Base-by-base conservation (phyloP, 306 rosid species). In the Clitoria ternatea region DNA sequence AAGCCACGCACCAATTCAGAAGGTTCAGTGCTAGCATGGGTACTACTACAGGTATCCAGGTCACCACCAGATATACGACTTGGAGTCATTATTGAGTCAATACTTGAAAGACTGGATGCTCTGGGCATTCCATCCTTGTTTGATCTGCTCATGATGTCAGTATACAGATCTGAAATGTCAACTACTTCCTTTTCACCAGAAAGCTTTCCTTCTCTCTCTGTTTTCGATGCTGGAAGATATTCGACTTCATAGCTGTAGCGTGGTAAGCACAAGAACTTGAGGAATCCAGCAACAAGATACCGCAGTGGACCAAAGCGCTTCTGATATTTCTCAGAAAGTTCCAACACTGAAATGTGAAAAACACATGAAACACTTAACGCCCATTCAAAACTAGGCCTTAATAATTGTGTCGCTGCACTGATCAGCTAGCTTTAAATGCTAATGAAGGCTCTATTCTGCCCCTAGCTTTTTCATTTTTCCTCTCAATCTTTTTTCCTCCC, bases 81-180 rank as follows among this genome's bases (percentile, higher is more conserved):
- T 6, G 99, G 99, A 54, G 99, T 94, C 95, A 94, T 89, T 67
- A 94, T 91, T 61, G 97, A 94, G 79, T 94, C 99, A 11, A 94
- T 94, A 77, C 99, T 94, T n/a, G 99, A 94, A 72, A 94, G 86
- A 86, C 99, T 94, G 70, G 97, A 94, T 61, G 99, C 99, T 76
- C 99, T 81, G 5, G 99, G 99, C 63, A 94, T 85, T 63, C 92
- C 96, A 57, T 94, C 99, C 55, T 83, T 82, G 81, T 79, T 90
- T 20, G 97, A 84, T 86, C 96, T 91, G 70, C 82, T 80, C 96
- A 94, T 89, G 74, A 91, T 79, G 74, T 94, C 97, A 27, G 87
- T 81, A 88, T 85, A 86, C 22, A 94, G 82, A 65, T 94, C 97
- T 45, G 97, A 84, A 74, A 91, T 84, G 85, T 94, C 99, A 63